Base-by-base conservation (phyloP, 169 alveolate genomes). In the Eimeria maxima region DNA sequence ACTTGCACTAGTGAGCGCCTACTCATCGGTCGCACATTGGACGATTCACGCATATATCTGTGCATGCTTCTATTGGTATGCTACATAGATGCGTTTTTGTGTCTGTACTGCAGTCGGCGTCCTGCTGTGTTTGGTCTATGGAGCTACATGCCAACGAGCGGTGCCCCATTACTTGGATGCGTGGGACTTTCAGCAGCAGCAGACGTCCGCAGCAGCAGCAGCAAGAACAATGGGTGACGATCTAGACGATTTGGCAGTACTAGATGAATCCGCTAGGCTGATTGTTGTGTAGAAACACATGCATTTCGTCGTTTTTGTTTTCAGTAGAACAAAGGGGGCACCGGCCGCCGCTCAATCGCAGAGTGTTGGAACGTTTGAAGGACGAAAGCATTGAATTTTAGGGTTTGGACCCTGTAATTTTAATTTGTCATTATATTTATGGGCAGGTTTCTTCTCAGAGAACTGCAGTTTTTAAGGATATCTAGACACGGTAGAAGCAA, bases 231-330 rank as follows among this genome's bases (percentile, higher is more conserved):
- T 47, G n/a, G 67, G 33, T 22, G 91, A 27, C 8, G 91, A 83
- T 27, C 76, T 83, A 20, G 91, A 83, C 7, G 91, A 83, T 10
- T n/a, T 83, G 76, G 91, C 91, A n/a, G 74, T 13, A 6, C n/a
- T 83, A 18, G 91, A 83, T 29, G 91, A 83, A 53, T 53, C 76
- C 47, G n/a, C 74, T 24, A 50, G 91, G 45, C 91, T 83, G 33
- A 47, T 83, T 55, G 76, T 53, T 67, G 50, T 53, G 71, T 83
- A 83, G 55, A 33, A 76, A 44, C 10, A 65, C 3, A 60, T 8
- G 27, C 69, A 5, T 60, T 60, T 5, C 8, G 8, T 11, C 18
- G 0, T 13, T 65, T 65, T 24, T 65, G 74, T n/a, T 65, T n/a
- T 38, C 42, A n/a, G 74, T 65, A 24, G 74, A 65, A 22, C 84